phyloP scores from a whole-genome alignment of 75 land plant genomes.

The Pseudotsuga menziesii region DNA sequence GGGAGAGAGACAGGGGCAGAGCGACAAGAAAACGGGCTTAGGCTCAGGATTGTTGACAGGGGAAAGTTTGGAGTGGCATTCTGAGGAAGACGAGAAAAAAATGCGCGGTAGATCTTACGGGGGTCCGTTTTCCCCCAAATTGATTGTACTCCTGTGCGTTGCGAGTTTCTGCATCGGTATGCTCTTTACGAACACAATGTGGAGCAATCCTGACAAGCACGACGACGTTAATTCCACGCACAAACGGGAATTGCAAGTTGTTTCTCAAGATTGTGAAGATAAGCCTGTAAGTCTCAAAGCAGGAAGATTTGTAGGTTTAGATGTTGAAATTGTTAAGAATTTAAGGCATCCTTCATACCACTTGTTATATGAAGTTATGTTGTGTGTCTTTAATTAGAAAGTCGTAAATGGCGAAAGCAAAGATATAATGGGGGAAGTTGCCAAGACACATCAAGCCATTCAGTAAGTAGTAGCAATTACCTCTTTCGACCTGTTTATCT shows the following conservation, averaged over 20 bases:
- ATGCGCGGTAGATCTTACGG: background rate
- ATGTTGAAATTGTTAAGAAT: background rate
- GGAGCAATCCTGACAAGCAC: background rate
- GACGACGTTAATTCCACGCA: background rate
- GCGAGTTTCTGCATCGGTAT: constrained; percentile 6
- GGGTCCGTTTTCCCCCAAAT: background rate
- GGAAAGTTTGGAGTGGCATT: background rate
- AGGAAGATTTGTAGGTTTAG: background rate
- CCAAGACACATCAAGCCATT: constrained; percentile 56
- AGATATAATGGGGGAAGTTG: constrained; percentile 49
- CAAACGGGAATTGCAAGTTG: background rate
- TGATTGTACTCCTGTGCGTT: background rate
- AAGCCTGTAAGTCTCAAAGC: background rate
- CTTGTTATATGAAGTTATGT: background rate
- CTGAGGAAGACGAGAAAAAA: constrained; percentile 1
- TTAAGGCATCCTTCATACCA: background rate
- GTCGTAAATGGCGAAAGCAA: constrained; percentile 20
- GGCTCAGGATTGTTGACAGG: background rate
- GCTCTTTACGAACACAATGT: background rate
- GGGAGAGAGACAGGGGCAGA: background rate
- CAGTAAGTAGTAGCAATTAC: constrained; percentile 28
- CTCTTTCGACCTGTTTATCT: too few relatives aligned
- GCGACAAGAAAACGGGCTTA: background rate
- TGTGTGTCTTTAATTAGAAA: constrained; percentile 24
- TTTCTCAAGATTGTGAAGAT: background rate